Base-by-base conservation (phyloP, 768 basidiomycete species). In the Mycena venus region DNA sequence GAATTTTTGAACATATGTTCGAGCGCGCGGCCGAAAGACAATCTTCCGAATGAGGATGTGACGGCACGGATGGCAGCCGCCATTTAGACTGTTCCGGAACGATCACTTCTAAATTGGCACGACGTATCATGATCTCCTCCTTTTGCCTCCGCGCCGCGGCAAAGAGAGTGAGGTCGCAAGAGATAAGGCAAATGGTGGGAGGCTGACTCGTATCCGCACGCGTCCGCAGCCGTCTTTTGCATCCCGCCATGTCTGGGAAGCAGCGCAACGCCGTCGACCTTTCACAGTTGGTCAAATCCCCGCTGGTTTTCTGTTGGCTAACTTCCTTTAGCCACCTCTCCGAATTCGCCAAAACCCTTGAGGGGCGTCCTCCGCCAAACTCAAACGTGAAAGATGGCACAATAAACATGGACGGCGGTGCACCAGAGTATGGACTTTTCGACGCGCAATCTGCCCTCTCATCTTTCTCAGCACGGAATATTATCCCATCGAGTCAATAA, bases 401-500 rank as follows among this genome's bases (percentile, higher is more conserved):
- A 1, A 74, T 77, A 23, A n/a, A 58, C 55, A 44, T 76, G 68
- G 75, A 76, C 47, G 75, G 75, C 27, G 75, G 75, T 61, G 69
- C 68, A 1, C 75, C 75, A 62, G 75, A 76, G 74, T 75, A 67
- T 65, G 19, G 2, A 21, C 4, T 55, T 23, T 63, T 40, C n/a
- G n/a, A n/a, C n/a, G n/a, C n/a, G n/a, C 12, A 0, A 32, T 36
- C 31, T 40, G 29, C 32, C 42, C n/a, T 34, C 44, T 55, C 6
- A 34, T 23, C 51, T 19, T 51, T 6, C 63, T 27, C 21, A 75
- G 74, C 60, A 76, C 72, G 6, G 75, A 76, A 34, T 76, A 76
- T 29, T 74, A 71, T 56, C 72, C 75, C 14, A 77, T 77, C 25
- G 75, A 77, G 47, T 74, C 75, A n/a, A 70, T 77, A 29, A 61